A percentile compares a stretch with the other conserved stretches of the same genome.
Conservation (phyloP, 1,284 basidiomycete genomes). For the Cutaneotrichosporon mucoides region DNA sequence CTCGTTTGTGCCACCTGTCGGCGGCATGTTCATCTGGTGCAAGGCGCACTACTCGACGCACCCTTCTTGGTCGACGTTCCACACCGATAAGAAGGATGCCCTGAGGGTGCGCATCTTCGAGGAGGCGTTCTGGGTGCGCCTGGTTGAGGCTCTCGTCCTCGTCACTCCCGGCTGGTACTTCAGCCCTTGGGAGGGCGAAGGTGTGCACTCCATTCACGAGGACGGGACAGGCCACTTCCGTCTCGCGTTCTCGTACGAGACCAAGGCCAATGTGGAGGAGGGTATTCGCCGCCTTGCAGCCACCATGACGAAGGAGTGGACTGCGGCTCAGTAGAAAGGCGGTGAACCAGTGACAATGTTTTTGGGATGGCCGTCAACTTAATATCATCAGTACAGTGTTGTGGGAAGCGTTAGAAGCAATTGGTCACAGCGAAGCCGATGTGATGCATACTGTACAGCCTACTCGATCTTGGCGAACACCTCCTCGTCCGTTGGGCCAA, state of each 20-base stretch:
- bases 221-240: slow-evolving; percentile 24
- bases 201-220: slow-evolving; percentile 12
- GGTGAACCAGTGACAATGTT: not conserved
- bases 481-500: not conserved
- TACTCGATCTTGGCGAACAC: not conserved
- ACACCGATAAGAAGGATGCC: not conserved
- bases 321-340: not conserved
- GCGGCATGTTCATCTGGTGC: slow-evolving; percentile 42
- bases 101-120: slow-evolving; percentile 22
- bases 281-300: slow-evolving; percentile 21
- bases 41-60: slow-evolving; percentile 24
- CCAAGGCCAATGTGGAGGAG: slow-evolving; percentile 20
- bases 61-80: slow-evolving; percentile 14
- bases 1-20: slow-evolving; percentile 60
- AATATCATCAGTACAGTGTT: no score
- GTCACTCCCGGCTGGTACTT: slow-evolving; percentile 31
- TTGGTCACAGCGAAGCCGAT: not conserved
- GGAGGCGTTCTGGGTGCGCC: slow-evolving; percentile 19
- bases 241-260: slow-evolving; percentile 26
- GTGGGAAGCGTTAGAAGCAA: no score
- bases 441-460: not conserved
- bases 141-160: slow-evolving; percentile 20
- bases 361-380: not conserved
- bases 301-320: slow-evolving; percentile 20
- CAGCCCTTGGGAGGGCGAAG: slow-evolving; percentile 22